These are phyloP conservation scores for Saccharomycopsis schoenii DNA, from an alignment of 805 yeast species.

Conservation along the genomic window DNA sequence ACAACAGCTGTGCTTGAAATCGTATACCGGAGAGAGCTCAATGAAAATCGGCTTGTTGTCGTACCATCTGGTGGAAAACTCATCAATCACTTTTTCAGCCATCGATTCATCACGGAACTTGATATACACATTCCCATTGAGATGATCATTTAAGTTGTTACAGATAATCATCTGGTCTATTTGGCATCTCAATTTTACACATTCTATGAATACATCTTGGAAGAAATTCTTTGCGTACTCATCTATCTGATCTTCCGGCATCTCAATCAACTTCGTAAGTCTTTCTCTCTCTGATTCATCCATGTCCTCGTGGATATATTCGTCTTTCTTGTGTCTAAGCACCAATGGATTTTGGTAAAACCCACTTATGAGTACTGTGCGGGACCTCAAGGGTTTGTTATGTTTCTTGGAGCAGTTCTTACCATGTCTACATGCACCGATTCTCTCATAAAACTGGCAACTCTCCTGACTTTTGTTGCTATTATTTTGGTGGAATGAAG, in stretches of 20 bases:
- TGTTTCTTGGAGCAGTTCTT: constrained; percentile 74
- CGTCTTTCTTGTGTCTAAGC: constrained; percentile 20
- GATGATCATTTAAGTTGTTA: constrained; percentile 73
- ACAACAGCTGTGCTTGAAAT: constrained; percentile 65
- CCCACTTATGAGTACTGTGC: constrained; percentile 55
- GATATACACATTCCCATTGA: constrained; percentile 79
- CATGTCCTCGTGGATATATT: not conserved
- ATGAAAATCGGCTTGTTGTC: constrained; percentile 68
- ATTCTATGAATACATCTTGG: constrained; percentile 62
- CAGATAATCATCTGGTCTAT: constrained; percentile 62
- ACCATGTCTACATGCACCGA: constrained; percentile 93
- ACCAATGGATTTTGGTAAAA: constrained; percentile 51
- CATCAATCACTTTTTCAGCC: constrained; percentile 51
- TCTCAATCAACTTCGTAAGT: constrained; percentile 18
- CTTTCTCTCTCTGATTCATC: constrained; percentile 14
- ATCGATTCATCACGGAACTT: constrained; percentile 43
- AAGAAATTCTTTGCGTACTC: constrained; percentile 50
- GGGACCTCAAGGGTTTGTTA: constrained; percentile 52
- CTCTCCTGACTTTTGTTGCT: not conserved
- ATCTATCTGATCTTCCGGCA: constrained; percentile 28
- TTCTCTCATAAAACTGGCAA: constrained; percentile 51
- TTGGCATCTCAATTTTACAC: constrained; percentile 35
- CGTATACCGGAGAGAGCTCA: constrained; percentile 67
- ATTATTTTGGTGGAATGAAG: not conserved
- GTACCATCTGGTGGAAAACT: constrained; percentile 75